Evolutionary conservation across 768 basidiomycete species (phyloP).

Genomic region (Tricholoma flavovirens): DNA sequence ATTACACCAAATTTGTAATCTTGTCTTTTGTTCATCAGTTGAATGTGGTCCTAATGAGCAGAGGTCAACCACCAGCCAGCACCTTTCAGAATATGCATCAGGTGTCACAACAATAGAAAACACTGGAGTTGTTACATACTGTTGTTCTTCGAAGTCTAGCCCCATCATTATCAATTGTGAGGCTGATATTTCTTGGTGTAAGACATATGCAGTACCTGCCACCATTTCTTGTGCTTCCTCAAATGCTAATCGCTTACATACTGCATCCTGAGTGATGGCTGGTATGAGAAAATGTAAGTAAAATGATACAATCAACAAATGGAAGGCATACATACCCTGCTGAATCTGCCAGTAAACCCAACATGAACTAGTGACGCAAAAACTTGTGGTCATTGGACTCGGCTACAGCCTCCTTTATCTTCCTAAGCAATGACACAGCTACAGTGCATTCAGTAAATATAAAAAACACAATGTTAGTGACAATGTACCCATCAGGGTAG

Average conservation of each 20-base stretch:
- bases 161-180: constrained; percentile 7
- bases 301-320: background rate
- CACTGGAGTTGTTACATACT: background rate
- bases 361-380: background rate
- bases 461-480: background rate
- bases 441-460: background rate
- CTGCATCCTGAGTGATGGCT: constrained; percentile 1
- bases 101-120: background rate
- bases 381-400: no score
- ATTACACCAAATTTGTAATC: background rate
- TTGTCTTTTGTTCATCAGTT: no score
- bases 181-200: constrained; percentile 4
- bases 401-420: no score
- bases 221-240: constrained; percentile 3
- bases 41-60: no score
- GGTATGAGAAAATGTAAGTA: background rate
- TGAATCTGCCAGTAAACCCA: background rate
- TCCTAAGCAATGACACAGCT: no score
- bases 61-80: background rate
- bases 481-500: background rate
- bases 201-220: constrained; percentile 7
- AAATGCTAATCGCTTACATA: background rate
- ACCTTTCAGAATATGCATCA: background rate
- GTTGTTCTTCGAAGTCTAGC: constrained; percentile 7
- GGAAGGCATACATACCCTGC: background rate